Percentiles rank a stretch among this genome's conserved stretches.
Conservation (phyloP, 2,329 filamentous ascomycete genomes). For the Aspergillus sp. region DNA sequence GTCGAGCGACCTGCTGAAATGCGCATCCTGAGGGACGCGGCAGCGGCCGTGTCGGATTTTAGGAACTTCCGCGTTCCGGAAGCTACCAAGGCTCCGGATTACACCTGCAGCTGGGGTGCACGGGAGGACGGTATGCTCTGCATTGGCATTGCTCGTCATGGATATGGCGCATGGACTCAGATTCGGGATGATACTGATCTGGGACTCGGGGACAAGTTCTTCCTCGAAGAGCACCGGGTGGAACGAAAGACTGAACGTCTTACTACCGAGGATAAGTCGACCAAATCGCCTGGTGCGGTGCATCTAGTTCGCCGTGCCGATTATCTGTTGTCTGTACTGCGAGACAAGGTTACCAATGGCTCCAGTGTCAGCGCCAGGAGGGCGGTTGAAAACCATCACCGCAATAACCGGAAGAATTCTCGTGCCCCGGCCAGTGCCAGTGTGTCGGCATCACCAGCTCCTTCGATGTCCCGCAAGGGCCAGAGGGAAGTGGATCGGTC, state of each 20-base stretch:
- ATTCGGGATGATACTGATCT: constrained; percentile 89
- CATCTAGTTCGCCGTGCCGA: constrained; percentile 92
- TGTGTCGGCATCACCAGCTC: constrained; percentile 41
- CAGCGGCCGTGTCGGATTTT: constrained; percentile 59
- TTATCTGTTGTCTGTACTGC: constrained; percentile 89
- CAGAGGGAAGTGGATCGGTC: constrained; percentile 37
- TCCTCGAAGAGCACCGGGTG: constrained; percentile 94
- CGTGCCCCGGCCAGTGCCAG: constrained; percentile 30
- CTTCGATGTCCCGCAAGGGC: constrained; percentile 35
- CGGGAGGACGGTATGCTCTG: constrained; percentile 96
- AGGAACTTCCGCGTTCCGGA: constrained; percentile 79
- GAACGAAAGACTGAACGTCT: constrained; percentile 90
- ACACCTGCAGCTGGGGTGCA: constrained; percentile 85
- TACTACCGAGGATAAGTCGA: constrained; percentile 49
- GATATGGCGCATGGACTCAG: constrained; percentile 90
- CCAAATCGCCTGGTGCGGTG: constrained; percentile 89
- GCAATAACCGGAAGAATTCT: constrained; percentile 74
- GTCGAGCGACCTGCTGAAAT: constrained; percentile 86
- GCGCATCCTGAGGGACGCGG: constrained; percentile 70
- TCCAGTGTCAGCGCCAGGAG: constrained; percentile 60
- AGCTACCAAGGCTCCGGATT: constrained; percentile 85
- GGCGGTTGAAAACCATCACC: constrained; percentile 84
- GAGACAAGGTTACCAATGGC: constrained; percentile 71
- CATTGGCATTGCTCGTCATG: constrained; percentile 84
- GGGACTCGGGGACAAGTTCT: constrained; percentile 82